These are phyloP conservation scores for Paracamarosporium sp. DNA, from an alignment of 2,329 filamentous ascomycete species.

Conservation along the genomic window DNA sequence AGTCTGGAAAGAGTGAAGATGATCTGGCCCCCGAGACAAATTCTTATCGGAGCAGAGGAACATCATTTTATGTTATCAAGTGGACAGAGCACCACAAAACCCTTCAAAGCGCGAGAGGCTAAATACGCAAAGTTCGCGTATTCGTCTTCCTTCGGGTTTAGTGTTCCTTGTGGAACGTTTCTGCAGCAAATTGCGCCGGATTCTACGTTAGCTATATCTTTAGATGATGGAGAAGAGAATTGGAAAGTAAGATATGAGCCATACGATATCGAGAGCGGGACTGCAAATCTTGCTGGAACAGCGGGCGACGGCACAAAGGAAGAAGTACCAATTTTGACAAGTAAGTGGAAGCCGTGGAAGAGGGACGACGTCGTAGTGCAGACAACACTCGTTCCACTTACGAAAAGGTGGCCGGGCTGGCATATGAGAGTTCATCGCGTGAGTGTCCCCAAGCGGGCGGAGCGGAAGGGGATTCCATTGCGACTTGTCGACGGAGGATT, in stretches of 20 bases:
- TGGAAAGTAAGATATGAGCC: constrained; percentile 32
- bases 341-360: constrained; percentile 22
- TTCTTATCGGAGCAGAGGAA: constrained; percentile 45
- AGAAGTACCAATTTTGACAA: constrained; percentile 4
- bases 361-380: constrained; percentile 2
- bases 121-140: constrained; percentile 38
- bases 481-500: constrained; percentile 21
- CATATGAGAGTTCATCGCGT: constrained; percentile 19
- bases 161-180: constrained; percentile 48
- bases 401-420: constrained; percentile 20
- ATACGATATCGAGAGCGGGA: constrained; percentile 9
- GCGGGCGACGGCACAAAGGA: neutral
- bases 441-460: neutral
- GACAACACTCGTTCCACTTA: constrained; percentile 14
- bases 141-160: constrained; percentile 57
- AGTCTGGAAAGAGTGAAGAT: constrained; percentile 11
- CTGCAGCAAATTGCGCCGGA: constrained; percentile 39
- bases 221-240: constrained; percentile 22
- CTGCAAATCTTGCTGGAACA: neutral
- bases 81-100: constrained; percentile 17
- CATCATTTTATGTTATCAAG: constrained; percentile 23
- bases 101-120: constrained; percentile 23
- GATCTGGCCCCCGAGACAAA: constrained; percentile 45
- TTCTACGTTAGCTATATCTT: constrained; percentile 25
- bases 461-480: neutral